phyloP scores from a whole-genome alignment of 345 rosid species.

The Eucalyptus viminalis region DNA sequence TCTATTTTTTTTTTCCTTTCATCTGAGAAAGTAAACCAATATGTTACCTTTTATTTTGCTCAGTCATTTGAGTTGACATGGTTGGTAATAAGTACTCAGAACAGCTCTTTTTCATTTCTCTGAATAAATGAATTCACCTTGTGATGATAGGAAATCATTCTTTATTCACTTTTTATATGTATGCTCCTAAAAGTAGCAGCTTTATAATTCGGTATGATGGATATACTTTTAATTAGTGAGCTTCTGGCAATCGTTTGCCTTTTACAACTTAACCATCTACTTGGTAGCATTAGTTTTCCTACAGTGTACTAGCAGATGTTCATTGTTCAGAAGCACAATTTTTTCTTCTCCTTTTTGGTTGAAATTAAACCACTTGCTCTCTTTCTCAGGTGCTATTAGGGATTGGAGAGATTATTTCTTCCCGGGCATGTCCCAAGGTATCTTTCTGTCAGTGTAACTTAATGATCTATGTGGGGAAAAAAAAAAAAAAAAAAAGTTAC shows the following conservation, averaged over 20 bases:
- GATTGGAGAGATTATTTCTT: constrained; percentile 76
- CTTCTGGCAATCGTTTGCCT: not conserved
- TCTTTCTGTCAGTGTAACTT: not conserved
- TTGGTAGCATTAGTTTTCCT: not conserved
- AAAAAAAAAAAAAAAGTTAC: not conserved
- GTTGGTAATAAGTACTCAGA: not conserved
- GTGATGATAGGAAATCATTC: not conserved
- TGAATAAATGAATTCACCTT: not conserved
- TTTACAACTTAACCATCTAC: not conserved
- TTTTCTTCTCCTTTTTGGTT: not conserved
- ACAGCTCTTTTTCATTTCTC: not conserved
- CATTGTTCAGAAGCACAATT: not conserved
- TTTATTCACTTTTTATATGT: not conserved
- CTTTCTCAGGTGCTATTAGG: constrained; percentile 65
- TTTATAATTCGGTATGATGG: not conserved
- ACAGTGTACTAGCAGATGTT: not conserved
- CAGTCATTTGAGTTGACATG: not conserved
- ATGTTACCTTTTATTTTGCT: not conserved
- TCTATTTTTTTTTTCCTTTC: not conserved
- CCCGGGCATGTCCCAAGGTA: constrained; percentile 81
- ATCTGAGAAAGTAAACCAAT: not conserved
- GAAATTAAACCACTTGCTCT: not conserved
- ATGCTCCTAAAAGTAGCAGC: not conserved
- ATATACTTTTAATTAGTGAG: not conserved
- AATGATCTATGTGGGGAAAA: not conserved